Evolutionary conservation across 1,139 yeast species (phyloP).

Genomic region (Blastobotrys indianensis): DNA sequence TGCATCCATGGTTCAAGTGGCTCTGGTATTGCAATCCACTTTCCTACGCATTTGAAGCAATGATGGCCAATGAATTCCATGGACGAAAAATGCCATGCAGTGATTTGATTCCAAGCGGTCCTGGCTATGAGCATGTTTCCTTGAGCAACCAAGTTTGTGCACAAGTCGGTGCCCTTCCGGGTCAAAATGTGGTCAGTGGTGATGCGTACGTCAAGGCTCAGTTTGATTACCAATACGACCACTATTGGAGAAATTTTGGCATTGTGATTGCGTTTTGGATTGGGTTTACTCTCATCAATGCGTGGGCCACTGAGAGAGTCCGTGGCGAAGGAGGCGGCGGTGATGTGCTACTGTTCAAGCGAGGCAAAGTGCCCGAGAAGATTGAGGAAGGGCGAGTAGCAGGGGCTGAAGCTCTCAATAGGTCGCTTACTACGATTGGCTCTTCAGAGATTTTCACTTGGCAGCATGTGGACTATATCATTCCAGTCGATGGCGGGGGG

Average conservation of each 20-base stretch:
- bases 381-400: constrained; percentile 9
- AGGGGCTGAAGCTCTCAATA: background rate
- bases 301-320: constrained; percentile 33
- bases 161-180: constrained; percentile 37
- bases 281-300: constrained; percentile 32
- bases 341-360: constrained; percentile 37
- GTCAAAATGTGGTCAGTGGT: constrained; percentile 39
- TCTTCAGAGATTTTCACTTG: no score
- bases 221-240: constrained; percentile 33
- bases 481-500: constrained; percentile 32
- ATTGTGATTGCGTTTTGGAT: constrained; percentile 32
- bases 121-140: constrained; percentile 35
- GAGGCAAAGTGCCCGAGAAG: constrained; percentile 44
- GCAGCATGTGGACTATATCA: constrained; percentile 1
- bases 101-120: constrained; percentile 30
- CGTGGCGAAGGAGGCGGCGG: constrained; percentile 37
- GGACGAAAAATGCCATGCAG: constrained; percentile 38
- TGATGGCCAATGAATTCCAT: constrained; percentile 43
- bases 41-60: constrained; percentile 41
- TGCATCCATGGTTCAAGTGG: constrained; percentile 52
- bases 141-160: constrained; percentile 39
- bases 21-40: constrained; percentile 45
- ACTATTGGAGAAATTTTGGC: constrained; percentile 38
- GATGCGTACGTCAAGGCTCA: constrained; percentile 36
- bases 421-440: background rate